A percentile compares a stretch with the other conserved stretches of the same genome.
These are phyloP conservation scores for Cephaloascus fragrans DNA, from an alignment of 805 yeast genomes.

Conservation along the genomic window DNA sequence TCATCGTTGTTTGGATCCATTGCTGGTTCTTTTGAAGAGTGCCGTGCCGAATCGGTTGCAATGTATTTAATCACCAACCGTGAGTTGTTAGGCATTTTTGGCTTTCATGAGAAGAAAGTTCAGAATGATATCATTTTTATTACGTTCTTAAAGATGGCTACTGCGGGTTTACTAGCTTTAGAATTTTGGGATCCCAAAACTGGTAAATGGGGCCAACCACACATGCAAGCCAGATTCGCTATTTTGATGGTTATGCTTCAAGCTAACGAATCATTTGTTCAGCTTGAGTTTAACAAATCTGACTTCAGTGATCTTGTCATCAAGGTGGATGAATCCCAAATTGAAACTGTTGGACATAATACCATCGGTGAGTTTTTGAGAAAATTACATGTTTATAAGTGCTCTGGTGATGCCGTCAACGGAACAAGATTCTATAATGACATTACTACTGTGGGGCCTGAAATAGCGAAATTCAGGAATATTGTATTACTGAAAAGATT, in stretches of 20 bases:
- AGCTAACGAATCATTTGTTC: constrained; percentile 51
- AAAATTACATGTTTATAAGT: constrained; percentile 70
- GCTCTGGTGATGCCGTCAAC: constrained; percentile 58
- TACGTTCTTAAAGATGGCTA: constrained; percentile 73
- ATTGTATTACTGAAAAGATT: constrained; percentile 60
- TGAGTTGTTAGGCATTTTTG: constrained; percentile 64
- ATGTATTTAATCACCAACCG: constrained; percentile 66
- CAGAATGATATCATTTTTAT: constrained; percentile 57
- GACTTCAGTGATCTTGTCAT: constrained; percentile 52
- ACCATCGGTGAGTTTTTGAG: constrained; percentile 64
- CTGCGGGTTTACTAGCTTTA: constrained; percentile 77
- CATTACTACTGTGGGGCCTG: constrained; percentile 58
- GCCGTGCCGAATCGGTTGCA: constrained; percentile 88
- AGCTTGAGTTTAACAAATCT: constrained; percentile 35
- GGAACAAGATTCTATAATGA: constrained; percentile 59
- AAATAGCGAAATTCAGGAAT: constrained; percentile 56
- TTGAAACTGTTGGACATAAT: constrained; percentile 59
- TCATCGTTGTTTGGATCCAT: constrained; percentile 74
- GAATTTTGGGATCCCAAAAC: constrained; percentile 83
- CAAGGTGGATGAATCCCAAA: constrained; percentile 49
- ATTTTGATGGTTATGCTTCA: constrained; percentile 67
- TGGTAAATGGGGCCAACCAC: constrained; percentile 89
- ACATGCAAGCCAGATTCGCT: constrained; percentile 87
- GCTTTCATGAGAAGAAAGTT: constrained; percentile 43
- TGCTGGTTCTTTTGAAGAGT: constrained; percentile 87